phyloP scores from a whole-genome alignment of 331 rosid genomes.

The Rhamnella rubrinervis region DNA sequence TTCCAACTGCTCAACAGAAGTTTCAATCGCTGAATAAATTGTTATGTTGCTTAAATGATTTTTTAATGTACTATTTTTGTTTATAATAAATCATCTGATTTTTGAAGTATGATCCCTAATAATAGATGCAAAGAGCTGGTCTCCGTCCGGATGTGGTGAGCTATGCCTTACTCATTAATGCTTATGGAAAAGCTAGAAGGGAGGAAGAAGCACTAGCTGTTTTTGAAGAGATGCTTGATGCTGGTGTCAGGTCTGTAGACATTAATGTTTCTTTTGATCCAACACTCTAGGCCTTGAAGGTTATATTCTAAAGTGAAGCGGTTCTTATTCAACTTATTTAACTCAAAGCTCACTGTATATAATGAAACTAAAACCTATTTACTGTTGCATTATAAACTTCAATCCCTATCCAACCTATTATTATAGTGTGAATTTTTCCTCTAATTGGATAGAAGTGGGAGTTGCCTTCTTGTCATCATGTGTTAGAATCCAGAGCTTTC shows the following conservation, averaged over 20 bases:
- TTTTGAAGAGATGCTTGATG: constrained; percentile 96
- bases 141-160: constrained; percentile 87
- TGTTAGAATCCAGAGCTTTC: neutral
- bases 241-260: constrained; percentile 77
- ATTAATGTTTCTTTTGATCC: neutral
- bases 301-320: neutral
- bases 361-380: too few species aligned
- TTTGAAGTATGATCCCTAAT: constrained; percentile 44
- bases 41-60: neutral
- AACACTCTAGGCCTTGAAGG: too few species aligned
- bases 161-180: constrained; percentile 80
- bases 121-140: constrained; percentile 96
- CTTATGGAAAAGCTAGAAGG: constrained; percentile 95
- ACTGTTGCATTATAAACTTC: too few species aligned
- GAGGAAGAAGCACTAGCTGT: constrained; percentile 96
- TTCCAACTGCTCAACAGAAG: neutral
- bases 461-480: neutral
- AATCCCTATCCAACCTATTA: too few species aligned
- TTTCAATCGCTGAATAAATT: neutral
- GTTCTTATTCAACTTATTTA: neutral
- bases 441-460: too few species aligned
- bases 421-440: too few species aligned
- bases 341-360: too few species aligned
- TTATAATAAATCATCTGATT: constrained; percentile 40
- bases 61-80: neutral